Evolutionary conservation across 1,139 yeast species (phyloP).

Genomic region (Geotrichum fermentans): DNA sequence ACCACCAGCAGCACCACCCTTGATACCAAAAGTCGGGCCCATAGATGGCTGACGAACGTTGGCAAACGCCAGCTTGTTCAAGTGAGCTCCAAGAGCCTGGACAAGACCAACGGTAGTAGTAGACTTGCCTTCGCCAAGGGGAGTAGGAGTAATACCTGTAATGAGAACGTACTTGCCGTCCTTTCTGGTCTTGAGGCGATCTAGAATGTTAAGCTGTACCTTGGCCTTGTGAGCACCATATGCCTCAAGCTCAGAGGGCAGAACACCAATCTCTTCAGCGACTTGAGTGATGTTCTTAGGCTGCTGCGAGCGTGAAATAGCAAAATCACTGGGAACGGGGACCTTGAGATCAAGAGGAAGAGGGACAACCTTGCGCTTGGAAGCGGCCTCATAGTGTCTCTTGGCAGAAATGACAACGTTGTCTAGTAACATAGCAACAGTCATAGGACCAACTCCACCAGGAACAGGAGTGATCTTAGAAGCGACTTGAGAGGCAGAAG

Average conservation of each 20-base stretch:
- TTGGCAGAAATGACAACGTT: conserved; percentile 84
- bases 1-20: conserved; percentile 99
- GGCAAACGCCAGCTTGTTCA: conserved; percentile 83
- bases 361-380: conserved; percentile 43
- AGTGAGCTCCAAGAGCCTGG: conserved; percentile 91
- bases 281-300: conserved; percentile 81
- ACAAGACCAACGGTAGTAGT: conserved; percentile 96
- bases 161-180: conserved; percentile 90
- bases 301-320: conserved; percentile 80
- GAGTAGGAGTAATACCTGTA: conserved; percentile 97
- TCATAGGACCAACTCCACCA: conserved; percentile 99
- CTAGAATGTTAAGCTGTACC: conserved; percentile 68
- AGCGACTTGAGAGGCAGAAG: conserved; percentile 60
- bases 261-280: conserved; percentile 80
- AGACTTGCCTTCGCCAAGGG: conserved; percentile 96
- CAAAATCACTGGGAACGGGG: conserved; percentile 94
- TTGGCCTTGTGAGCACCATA: conserved; percentile 92
- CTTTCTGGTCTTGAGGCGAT: conserved; percentile 61
- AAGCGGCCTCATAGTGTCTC: conserved; percentile 36
- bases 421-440: conserved; percentile 90
- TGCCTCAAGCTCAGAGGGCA: conserved; percentile 79
- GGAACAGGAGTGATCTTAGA: conserved; percentile 91
- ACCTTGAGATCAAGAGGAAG: conserved; percentile 58
- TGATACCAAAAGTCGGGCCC: conserved; percentile 99
- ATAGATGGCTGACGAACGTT: conserved; percentile 97